Percentiles rank a stretch among this genome's conserved stretches.
Evolutionary conservation across 2,329 filamentous ascomycete genomes (phyloP).

Genomic region (Falciphora oryzae): DNA sequence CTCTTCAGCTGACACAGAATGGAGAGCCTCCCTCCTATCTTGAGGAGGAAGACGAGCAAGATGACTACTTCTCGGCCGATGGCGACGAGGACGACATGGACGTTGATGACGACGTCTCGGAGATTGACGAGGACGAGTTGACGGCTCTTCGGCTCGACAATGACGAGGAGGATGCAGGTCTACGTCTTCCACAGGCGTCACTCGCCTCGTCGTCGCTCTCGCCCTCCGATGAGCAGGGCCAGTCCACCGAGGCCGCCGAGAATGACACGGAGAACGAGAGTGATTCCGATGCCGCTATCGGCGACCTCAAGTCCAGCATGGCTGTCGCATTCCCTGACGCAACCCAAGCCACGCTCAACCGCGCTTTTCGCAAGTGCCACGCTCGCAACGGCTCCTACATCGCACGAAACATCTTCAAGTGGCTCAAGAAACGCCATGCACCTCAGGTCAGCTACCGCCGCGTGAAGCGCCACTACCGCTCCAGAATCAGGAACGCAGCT

Average conservation of each 20-base stretch:
- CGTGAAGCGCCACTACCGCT: slow-evolving; percentile 17
- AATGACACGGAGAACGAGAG: background rate
- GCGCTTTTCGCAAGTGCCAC: slow-evolving; percentile 26
- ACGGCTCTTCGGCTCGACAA: slow-evolving; percentile 14
- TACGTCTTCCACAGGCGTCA: background rate
- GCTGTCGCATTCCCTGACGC: slow-evolving; percentile 28
- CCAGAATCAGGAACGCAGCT: slow-evolving; percentile 16
- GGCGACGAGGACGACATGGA: slow-evolving; percentile 17
- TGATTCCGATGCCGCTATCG: background rate
- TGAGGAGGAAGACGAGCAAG: slow-evolving; percentile 29
- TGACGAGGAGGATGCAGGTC: too few relatives aligned
- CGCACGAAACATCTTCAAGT: slow-evolving; percentile 31
- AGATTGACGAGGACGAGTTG: background rate
- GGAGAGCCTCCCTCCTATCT: slow-evolving; percentile 40
- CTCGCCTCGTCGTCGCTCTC: too few relatives aligned
- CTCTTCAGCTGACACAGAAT: slow-evolving; percentile 10
- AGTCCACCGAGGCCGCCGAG: background rate
- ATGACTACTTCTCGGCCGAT: slow-evolving; percentile 17
- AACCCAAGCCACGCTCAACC: slow-evolving; percentile 28
- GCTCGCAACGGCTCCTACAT: slow-evolving; percentile 20
- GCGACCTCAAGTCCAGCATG: background rate
- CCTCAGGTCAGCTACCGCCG: slow-evolving; percentile 21
- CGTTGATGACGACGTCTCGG: slow-evolving; percentile 23
- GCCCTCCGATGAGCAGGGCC: background rate
- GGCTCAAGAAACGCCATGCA: slow-evolving; percentile 27